Evolutionary conservation across 1,284 basidiomycete species (phyloP).

Genomic region (Ustilago cynodontis): DNA sequence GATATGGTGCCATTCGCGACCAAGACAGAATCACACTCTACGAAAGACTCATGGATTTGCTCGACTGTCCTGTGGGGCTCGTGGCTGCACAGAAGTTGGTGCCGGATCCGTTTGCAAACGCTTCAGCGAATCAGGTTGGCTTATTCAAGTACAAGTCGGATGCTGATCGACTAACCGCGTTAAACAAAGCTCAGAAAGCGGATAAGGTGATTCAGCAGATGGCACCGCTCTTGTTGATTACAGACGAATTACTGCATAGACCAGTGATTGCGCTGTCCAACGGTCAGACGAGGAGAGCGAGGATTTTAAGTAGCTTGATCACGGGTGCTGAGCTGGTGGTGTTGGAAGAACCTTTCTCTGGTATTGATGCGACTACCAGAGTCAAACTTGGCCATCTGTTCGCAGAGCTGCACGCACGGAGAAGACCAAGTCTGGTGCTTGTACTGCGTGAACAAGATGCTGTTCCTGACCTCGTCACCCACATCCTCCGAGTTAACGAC

Average conservation of each 20-base stretch:
- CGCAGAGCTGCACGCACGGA: conserved; percentile 74
- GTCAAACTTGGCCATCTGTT: conserved; percentile 70
- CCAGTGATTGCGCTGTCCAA: conserved; percentile 79
- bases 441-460: conserved; percentile 84
- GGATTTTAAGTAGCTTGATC: conserved; percentile 84
- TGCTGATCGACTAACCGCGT: conserved; percentile 7
- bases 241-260: conserved; percentile 51
- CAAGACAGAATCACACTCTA: conserved; percentile 63
- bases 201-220: conserved; percentile 38
- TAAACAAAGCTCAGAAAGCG: conserved; percentile 26
- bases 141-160: conserved; percentile 54
- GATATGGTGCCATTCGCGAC: conserved; percentile 67
- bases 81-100: conserved; percentile 52
- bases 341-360: conserved; percentile 60
- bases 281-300: conserved; percentile 88
- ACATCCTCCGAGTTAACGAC: conserved; percentile 77
- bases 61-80: conserved; percentile 55
- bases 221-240: conserved; percentile 56
- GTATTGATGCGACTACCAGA: conserved; percentile 43
- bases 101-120: conserved; percentile 56
- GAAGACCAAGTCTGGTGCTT: conserved; percentile 76
- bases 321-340: conserved; percentile 75
- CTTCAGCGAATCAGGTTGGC: conserved; percentile 24
- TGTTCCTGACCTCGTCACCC: conserved; percentile 84
- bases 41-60: conserved; percentile 60